Base-by-base conservation (phyloP, 257 asterid species). In the Paulownia fortunei region DNA sequence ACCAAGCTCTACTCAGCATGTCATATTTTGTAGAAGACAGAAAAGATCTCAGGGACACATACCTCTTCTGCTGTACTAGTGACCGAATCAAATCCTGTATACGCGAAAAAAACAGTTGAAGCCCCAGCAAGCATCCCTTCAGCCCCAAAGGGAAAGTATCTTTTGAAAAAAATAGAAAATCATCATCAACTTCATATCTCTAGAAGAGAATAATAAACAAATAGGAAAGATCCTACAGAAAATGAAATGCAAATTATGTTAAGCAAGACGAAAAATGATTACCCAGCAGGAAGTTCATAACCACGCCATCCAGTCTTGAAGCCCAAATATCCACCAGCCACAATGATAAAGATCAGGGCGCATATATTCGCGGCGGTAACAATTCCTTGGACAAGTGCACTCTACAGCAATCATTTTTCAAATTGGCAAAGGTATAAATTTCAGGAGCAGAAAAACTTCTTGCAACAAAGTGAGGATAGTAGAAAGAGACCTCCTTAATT, bases 11-110 rank as follows among this genome's bases (percentile, higher is more conserved):
- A 23, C 13, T 62, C 58, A 58, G 55, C 36, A 27, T 23, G 32
- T 15, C 34, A 77, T 24, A 63, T 32, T 49, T 62, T 30, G 18
- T n/a, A 52, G 8, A 36, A 39, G 78, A 74, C 41, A 13, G 59
- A 37, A 41, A 15, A 15, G 1, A 36, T 55, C 3, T 30, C 9
- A 1, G 32, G 73, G 70, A 65, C 11, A 23, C n/a, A 7, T 80
- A 91, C 98, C 96, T 93, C 98, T 83, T 93, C 98, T n/a, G 98
- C 97, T 69, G 98, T 89, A 82, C 98, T 93, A 70, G 98, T 96
- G 77, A 93, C 94, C 26, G 97, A 86, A 83, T 93, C 98, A 66
- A 93, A 93, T 67, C 98, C 98, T 72, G 93, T 90, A 73, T 79
- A 93, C 12, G 98, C 94, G 81, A 93, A 93, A 84, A 93, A 93